phyloP scores from a whole-genome alignment of 1,139 yeast species.

The Candida sp. region DNA sequence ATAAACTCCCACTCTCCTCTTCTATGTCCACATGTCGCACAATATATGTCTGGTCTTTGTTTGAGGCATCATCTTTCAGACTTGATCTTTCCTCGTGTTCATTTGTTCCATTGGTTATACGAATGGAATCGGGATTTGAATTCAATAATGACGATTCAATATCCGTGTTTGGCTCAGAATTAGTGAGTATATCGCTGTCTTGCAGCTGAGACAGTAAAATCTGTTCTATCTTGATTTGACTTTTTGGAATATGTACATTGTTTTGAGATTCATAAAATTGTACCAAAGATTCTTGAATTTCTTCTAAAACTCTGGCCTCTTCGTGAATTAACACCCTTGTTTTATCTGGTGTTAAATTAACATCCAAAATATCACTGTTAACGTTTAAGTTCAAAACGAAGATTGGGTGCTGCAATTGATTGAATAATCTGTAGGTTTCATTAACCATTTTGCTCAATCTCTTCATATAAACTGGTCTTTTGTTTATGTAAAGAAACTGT shows the following conservation, averaged over 20 bases:
- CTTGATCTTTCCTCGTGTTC: neutral
- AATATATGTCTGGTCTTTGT: neutral
- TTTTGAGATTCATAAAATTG: slow-evolving; percentile 45
- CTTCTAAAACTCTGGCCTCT: slow-evolving; percentile 56
- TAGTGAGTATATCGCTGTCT: neutral
- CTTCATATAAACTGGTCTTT: slow-evolving; percentile 67
- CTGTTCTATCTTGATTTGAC: slow-evolving; percentile 4
- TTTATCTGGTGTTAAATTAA: slow-evolving; percentile 92
- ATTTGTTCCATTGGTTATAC: neutral
- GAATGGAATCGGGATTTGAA: too few species aligned
- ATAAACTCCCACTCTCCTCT: neutral
- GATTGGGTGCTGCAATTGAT: slow-evolving; percentile 74
- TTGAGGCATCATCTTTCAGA: neutral
- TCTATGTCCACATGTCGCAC: neutral
- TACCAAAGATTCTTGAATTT: slow-evolving; percentile 38
- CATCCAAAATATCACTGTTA: slow-evolving; percentile 56
- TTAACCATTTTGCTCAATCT: slow-evolving; percentile 58
- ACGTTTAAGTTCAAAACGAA: slow-evolving; percentile 59
- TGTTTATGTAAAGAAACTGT: slow-evolving; percentile 71
- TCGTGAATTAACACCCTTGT: slow-evolving; percentile 66
- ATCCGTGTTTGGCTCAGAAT: too few species aligned
- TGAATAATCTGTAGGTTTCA: slow-evolving; percentile 70
- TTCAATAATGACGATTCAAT: too few species aligned
- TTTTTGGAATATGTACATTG: slow-evolving; percentile 35
- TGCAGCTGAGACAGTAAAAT: neutral